Evolutionary conservation across 2,329 filamentous ascomycete species (phyloP), one percentile per base, ranked within the genome.

Genomic region (Didymella lethalis): DNA sequence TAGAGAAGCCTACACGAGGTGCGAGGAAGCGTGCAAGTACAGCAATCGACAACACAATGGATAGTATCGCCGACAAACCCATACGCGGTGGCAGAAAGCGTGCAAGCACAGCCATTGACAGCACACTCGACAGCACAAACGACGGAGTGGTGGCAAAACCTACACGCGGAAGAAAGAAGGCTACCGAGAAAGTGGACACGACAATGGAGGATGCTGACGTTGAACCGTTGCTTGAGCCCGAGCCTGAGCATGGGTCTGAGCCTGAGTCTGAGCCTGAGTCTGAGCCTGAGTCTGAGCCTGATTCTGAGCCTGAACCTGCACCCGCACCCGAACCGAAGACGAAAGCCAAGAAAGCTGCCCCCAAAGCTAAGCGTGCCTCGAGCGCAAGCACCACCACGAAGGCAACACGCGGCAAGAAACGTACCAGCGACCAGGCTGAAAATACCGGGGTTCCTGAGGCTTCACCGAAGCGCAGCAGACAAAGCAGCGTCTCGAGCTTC

Each of bases 401-500:
- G 18, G 18, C 49, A 12, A 28, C 54, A 12, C 57, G 44, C 4
- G 53, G 49, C 48, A 67, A 65, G 54, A 67, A 67, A 48, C 64
- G 65, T 14, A 52, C 53, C n/a, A 67, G 65, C 49, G 64, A 66
- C 4, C 43, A 59, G 2, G 49, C 65, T n/a, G 61, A 65, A 7
- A 57, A 58, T 12, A 47, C 54, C 0, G 59, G 63, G 7, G 34
- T 18, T 41, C 31, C 16, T 40, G 51, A 31, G 46, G 45, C 25
- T 20, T 54, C 63, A 10, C 55, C 57, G 7, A 68, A 68, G 55
- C 61, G 64, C 20, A 31, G 59, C 20, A 59, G 66, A 61, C 65
- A 65, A 12, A 62, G 63, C 12, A 68, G 64, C 48, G 64, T 69
- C 7, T 67, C 67, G 10, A 68, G 65, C 51, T 60, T 70, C 14